Conservation (phyloP, 495 filamentous ascomycete species). For the Articulospora tetracladia region DNA sequence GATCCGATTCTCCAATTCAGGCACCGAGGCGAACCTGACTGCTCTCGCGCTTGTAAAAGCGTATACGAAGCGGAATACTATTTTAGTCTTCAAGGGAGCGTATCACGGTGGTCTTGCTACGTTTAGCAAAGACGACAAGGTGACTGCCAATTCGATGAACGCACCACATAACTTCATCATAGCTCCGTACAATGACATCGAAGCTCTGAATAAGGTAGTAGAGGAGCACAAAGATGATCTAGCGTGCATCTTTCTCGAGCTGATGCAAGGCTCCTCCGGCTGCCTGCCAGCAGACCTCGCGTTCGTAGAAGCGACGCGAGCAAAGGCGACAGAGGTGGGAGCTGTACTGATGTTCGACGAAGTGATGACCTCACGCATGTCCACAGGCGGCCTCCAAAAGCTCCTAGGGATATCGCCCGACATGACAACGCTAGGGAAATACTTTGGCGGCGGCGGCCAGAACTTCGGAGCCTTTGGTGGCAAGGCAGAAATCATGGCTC, state of each 20-base stretch:
- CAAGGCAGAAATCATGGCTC: conserved; percentile 42
- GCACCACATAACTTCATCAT: background rate
- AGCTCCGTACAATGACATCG: background rate
- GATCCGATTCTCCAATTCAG: conserved; percentile 32
- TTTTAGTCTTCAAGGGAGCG: conserved; percentile 30
- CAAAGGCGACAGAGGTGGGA: conserved; percentile 28
- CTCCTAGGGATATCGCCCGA: conserved; percentile 44
- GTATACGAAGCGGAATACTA: conserved; percentile 23
- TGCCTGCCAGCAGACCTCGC: conserved; percentile 37
- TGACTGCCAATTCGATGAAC: conserved; percentile 33
- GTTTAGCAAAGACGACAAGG: conserved; percentile 41
- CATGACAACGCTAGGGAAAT: conserved; percentile 58
- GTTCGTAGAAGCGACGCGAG: conserved; percentile 37
- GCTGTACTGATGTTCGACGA: conserved; percentile 58
- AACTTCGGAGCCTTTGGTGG: conserved; percentile 60
- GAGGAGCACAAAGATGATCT: conserved; percentile 27
- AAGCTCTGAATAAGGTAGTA: conserved; percentile 43
- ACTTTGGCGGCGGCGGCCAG: conserved; percentile 53
- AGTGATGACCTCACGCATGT: conserved; percentile 56
- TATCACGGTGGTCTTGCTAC: conserved; percentile 50
- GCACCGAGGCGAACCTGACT: conserved; percentile 32
- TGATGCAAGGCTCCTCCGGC: conserved; percentile 53
- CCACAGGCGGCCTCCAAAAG: conserved; percentile 38
- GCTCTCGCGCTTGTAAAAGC: conserved; percentile 20
- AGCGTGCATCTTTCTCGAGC: conserved; percentile 53